Base-by-base conservation (phyloP, 805 yeast genomes). In the Ogataea nitratoaversa region DNA sequence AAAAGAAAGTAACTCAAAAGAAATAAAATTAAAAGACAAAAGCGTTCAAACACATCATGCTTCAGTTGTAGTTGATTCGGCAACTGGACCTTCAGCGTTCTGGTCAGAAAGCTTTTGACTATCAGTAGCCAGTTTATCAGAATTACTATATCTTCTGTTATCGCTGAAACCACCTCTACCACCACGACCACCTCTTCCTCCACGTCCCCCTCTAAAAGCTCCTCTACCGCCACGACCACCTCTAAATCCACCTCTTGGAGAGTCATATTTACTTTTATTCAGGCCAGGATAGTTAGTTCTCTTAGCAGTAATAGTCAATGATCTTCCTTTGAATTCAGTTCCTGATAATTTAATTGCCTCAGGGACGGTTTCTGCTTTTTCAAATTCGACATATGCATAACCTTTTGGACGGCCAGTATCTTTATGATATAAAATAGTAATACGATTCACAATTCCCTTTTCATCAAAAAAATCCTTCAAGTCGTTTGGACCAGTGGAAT, bases 381-480 rank as follows among this genome's bases (percentile, higher is more conserved):
- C 78, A 56, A 84, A 87, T 59, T 87, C 95, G 47, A 87, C 74
- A 60, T 85, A 87, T 0, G 95, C 95, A 63, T 72, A 86, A 2
- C 96, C 95, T 60, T 82, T 84, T 33, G 95, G 90, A 48, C 74
- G 80, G 4, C 93, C 91, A 0, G 90, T 78, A 51, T 66, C 66
- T 60, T 77, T 79, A 63, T 87, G 84, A 48, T 72, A 67, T 58
- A 84, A 63, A 35, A 88, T 85, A 5, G 93, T 86, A 25, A 88
- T 88, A 50, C 95, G 72, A 56, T 84, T 82, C 40, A 88, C 83
- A 14, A 74, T 71, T 1, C 95, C 95, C 33, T 79, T 79, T 11
- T 74, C 63, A 37, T 75, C 71, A 62, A 87, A 84, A 47, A 80
- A 82, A 42, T 81, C 75, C 55, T 84, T 88, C 25, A 87, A 67